These are phyloP conservation scores for Globisporangium lucens DNA, from an alignment of 352 stramenopile species.

Conservation along the genomic window DNA sequence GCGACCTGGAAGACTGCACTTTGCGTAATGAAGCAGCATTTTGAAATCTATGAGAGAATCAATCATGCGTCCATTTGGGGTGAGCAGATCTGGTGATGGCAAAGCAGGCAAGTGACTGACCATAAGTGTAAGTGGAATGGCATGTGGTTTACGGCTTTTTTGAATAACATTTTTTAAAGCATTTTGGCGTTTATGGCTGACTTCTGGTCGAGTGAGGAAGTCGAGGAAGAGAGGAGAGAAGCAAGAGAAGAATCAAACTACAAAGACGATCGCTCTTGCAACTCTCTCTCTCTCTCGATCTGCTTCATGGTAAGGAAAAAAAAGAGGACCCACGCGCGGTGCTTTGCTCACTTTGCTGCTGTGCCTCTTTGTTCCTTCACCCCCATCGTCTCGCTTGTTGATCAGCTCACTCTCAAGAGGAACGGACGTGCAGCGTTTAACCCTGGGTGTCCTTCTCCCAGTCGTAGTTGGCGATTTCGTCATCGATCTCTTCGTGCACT, in stretches of 20 bases:
- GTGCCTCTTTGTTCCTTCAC: not conserved
- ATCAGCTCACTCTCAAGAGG: constrained; percentile 4
- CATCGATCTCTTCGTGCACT: constrained; percentile 81
- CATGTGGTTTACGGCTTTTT: not conserved
- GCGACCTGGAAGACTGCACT: not conserved
- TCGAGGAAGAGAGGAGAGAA: not conserved
- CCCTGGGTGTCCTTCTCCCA: constrained; percentile 88
- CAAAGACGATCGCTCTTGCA: not conserved
- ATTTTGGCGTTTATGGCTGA: constrained; percentile 16
- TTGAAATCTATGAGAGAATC: not conserved
- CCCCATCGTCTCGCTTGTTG: not conserved
- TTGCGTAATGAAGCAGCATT: not conserved
- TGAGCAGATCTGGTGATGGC: not conserved
- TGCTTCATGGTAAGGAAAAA: not conserved
- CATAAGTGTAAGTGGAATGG: not conserved
- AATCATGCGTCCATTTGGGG: not conserved
- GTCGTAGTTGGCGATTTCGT: constrained; percentile 87
- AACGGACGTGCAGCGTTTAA: constrained; percentile 26
- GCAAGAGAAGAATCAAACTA: not conserved
- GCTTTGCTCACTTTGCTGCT: not conserved
- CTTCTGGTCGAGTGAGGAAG: not conserved
- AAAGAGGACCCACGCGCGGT: not conserved
- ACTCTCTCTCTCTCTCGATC: not conserved
- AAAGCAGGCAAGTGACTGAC: not conserved
- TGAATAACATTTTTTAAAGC: constrained; percentile 18